These are phyloP conservation scores for Pleurotus tuber-regium DNA, from an alignment of 768 basidiomycete genomes.

Conservation along the genomic window DNA sequence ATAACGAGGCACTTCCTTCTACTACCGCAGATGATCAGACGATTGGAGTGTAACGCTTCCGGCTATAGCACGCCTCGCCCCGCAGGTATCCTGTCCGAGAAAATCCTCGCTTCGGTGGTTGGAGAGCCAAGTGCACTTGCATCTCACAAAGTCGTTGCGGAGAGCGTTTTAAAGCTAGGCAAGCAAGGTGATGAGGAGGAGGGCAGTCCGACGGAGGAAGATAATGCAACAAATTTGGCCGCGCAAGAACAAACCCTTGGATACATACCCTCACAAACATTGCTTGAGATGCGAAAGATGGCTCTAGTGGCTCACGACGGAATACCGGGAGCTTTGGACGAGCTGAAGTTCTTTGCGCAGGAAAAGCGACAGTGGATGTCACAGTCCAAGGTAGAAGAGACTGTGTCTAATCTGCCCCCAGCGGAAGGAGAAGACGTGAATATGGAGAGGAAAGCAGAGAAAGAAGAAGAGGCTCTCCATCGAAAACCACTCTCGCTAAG, in stretches of 20 bases:
- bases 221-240: too few species aligned
- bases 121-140: background rate
- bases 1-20: slow-evolving; percentile 74
- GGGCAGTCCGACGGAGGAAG: background rate
- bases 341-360: slow-evolving; percentile 39
- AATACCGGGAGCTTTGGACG: slow-evolving; percentile 58
- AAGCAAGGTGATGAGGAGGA: background rate
- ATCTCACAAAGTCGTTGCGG: background rate
- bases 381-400: too few species aligned
- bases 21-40: slow-evolving; percentile 67
- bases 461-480: slow-evolving; percentile 20
- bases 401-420: background rate
- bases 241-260: background rate
- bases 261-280: slow-evolving; percentile 2
- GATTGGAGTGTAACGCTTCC: slow-evolving; percentile 70
- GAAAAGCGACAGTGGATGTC: slow-evolving; percentile 4
- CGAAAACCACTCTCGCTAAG: slow-evolving; percentile 49
- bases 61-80: slow-evolving; percentile 60
- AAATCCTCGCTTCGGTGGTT: slow-evolving; percentile 42
- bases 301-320: slow-evolving; percentile 72
- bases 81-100: slow-evolving; percentile 66
- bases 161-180: slow-evolving; percentile 2
- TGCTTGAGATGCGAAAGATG: slow-evolving; percentile 51
- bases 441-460: background rate
- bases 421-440: background rate